Percentiles rank a stretch among this genome's conserved stretches.
Evolutionary conservation across 1,284 basidiomycete genomes (phyloP).

Genomic region (Austroboletus niveus): DNA sequence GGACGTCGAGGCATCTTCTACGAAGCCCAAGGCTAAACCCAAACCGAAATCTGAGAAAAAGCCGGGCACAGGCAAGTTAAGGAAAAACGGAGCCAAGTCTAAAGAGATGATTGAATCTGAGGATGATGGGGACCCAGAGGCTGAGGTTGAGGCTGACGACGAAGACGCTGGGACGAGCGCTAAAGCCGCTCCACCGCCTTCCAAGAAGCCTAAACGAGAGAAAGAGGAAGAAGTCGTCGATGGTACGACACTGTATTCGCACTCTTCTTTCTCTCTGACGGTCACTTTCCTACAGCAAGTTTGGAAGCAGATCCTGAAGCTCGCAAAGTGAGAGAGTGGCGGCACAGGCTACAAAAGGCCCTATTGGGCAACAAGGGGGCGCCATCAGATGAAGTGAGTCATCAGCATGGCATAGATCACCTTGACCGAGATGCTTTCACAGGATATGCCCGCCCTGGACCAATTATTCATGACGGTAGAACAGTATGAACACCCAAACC

Average conservation of each 20-base stretch:
- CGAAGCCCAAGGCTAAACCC: conserved; percentile 41
- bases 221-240: conserved; percentile 60
- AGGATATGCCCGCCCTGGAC: conserved; percentile 82
- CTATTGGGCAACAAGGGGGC: conserved; percentile 61
- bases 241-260: conserved; percentile 28
- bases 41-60: conserved; percentile 40
- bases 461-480: conserved; percentile 83
- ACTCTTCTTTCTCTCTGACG: conserved; percentile 9
- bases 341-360: conserved; percentile 79
- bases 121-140: conserved; percentile 47
- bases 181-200: conserved; percentile 56
- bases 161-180: conserved; percentile 53
- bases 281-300: conserved; percentile 36
- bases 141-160: conserved; percentile 45
- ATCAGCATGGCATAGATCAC: conserved; percentile 1
- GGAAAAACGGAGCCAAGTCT: conserved; percentile 61
- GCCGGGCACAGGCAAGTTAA: conserved; percentile 37
- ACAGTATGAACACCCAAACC: conserved; percentile 77
- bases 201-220: conserved; percentile 66
- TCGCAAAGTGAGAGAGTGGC: conserved; percentile 72
- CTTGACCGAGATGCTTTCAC: conserved; percentile 9
- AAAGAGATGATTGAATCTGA: conserved; percentile 72
- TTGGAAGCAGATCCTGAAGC: conserved; percentile 69
- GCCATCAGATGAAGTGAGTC: conserved; percentile 47
- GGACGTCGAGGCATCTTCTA: conserved; percentile 41